Evolutionary conservation across 441 rosid species (phyloP).

Genomic region (Hypseocharis bilobata): DNA sequence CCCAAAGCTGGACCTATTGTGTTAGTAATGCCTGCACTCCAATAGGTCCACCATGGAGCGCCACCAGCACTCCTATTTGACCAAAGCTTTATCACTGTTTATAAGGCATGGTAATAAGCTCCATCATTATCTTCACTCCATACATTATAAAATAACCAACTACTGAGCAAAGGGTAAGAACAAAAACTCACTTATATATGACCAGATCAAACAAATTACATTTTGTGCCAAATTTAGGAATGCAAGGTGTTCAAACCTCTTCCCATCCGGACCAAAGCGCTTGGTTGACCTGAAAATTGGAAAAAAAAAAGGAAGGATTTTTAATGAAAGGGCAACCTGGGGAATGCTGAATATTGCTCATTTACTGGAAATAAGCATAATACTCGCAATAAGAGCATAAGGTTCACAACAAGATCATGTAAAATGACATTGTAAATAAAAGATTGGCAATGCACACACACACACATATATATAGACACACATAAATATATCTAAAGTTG

Average conservation of each 20-base stretch:
- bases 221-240: constrained; percentile 78
- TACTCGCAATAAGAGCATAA: too few relatives aligned
- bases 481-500: too few relatives aligned
- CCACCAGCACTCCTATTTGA: constrained; percentile 45
- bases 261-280: constrained; percentile 71
- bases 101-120: constrained; percentile 4
- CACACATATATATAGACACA: too few relatives aligned
- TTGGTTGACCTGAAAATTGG: constrained; percentile 55
- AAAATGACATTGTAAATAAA: neutral
- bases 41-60: constrained; percentile 87
- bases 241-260: constrained; percentile 81
- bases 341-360: too few relatives aligned
- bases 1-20: constrained; percentile 98
- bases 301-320: neutral
- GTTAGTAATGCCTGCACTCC: constrained; percentile 95
- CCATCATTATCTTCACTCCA: neutral
- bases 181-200: constrained; percentile 59
- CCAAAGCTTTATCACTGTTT: constrained; percentile 83
- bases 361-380: too few relatives aligned
- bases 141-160: neutral
- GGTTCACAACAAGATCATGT: neutral
- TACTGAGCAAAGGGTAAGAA: neutral
- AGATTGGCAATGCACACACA: neutral
- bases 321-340: neutral
- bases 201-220: constrained; percentile 73